A percentile compares a stretch with the other conserved stretches of the same genome.
Evolutionary conservation across 768 basidiomycete species (phyloP).

Genomic region (Russula lepida): DNA sequence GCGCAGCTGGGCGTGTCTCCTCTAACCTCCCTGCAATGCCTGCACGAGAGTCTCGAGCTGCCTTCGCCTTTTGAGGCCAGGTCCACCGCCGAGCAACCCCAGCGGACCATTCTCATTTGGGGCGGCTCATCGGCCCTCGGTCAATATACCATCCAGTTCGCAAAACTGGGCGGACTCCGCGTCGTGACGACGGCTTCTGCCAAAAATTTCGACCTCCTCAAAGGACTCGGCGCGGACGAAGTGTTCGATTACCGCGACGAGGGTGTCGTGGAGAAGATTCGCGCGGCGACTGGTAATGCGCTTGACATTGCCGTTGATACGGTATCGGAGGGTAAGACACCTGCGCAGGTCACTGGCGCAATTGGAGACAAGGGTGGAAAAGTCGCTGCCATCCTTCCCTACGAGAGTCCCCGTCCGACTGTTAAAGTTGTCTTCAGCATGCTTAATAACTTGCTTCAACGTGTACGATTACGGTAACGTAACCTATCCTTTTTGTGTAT

Average conservation of each 20-base stretch:
- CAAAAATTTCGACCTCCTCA: constrained; percentile 29
- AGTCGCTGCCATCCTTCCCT: constrained; percentile 8
- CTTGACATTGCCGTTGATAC: constrained; percentile 22
- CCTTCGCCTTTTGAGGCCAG: constrained; percentile 9
- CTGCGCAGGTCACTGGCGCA: constrained; percentile 8
- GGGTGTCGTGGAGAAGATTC: constrained; percentile 24
- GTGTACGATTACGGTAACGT: not conserved
- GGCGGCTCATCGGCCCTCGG: constrained; percentile 30
- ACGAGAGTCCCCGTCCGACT: constrained; percentile 6
- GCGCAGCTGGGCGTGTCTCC: constrained; percentile 17
- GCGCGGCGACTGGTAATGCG: constrained; percentile 19
- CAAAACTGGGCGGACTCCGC: constrained; percentile 26
- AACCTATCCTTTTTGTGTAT: not conserved
- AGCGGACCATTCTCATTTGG: constrained; percentile 12
- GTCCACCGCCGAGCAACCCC: not conserved
- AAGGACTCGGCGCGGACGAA: constrained; percentile 30
- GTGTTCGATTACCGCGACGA: constrained; percentile 29
- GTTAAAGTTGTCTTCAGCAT: not conserved
- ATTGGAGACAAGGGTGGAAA: constrained; percentile 18
- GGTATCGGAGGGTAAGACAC: constrained; percentile 9
- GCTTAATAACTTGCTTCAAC: not conserved
- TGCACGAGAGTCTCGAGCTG: constrained; percentile 13
- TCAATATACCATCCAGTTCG: constrained; percentile 29
- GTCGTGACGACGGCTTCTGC: constrained; percentile 33
- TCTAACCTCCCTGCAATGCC: constrained; percentile 14